A percentile compares a stretch with the other conserved stretches of the same genome.
phyloP scores from a whole-genome alignment of 495 filamentous ascomycete species.

The Niebla homalea region DNA sequence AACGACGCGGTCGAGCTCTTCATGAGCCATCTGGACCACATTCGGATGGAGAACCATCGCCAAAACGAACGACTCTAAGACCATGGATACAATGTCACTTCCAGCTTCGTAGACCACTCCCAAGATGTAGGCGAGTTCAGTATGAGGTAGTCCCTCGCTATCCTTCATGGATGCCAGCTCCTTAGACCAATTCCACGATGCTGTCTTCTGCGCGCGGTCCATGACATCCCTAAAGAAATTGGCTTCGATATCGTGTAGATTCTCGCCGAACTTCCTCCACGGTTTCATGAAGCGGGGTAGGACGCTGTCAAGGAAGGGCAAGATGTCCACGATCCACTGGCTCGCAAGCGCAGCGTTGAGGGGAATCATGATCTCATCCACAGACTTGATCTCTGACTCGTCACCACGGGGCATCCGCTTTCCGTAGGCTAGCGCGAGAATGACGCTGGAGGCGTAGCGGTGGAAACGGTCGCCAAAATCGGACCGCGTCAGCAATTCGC shows the following conservation, averaged over 20 bases:
- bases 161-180: slow-evolving; percentile 8
- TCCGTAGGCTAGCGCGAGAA: slow-evolving; percentile 24
- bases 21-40: slow-evolving; percentile 39
- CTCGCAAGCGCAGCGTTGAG: slow-evolving; percentile 22
- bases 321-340: slow-evolving; percentile 21
- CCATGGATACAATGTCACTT: slow-evolving; percentile 28
- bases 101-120: slow-evolving; percentile 32
- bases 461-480: slow-evolving; percentile 27
- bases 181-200: slow-evolving; percentile 21
- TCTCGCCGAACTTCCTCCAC: slow-evolving; percentile 21
- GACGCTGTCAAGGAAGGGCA: slow-evolving; percentile 24
- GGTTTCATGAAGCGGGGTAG: slow-evolving; percentile 21
- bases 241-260: slow-evolving; percentile 12
- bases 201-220: neutral
- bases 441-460: slow-evolving; percentile 22
- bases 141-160: slow-evolving; percentile 5
- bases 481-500: slow-evolving; percentile 31
- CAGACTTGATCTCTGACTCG: slow-evolving; percentile 16
- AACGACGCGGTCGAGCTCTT: slow-evolving; percentile 43
- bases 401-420: slow-evolving; percentile 19
- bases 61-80: slow-evolving; percentile 29
- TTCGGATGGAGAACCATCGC: slow-evolving; percentile 37
- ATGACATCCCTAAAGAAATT: slow-evolving; percentile 13
- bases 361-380: slow-evolving; percentile 17
- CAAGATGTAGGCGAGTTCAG: slow-evolving; percentile 28